phyloP scores from a whole-genome alignment of 257 asterid species.

The Przewalskia tangutica region DNA sequence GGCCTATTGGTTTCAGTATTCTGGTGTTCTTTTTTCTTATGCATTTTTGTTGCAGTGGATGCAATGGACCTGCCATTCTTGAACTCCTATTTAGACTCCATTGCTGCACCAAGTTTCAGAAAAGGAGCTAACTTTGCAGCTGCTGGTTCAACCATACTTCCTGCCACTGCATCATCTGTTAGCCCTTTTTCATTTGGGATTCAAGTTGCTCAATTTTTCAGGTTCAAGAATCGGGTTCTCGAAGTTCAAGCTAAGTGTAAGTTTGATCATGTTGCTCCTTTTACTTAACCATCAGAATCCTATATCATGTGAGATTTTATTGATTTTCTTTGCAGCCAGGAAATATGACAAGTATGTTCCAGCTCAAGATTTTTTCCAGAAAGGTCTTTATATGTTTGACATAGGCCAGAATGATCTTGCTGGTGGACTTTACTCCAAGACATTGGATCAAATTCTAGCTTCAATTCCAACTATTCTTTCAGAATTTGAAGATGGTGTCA shows the following conservation, averaged over 20 bases:
- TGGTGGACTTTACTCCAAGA: conserved; percentile 80
- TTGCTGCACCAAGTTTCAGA: conserved; percentile 59
- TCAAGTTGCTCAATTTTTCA: conserved; percentile 81
- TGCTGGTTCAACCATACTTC: conserved; percentile 63
- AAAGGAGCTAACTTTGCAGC: conserved; percentile 87
- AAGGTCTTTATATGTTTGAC: conserved; percentile 84
- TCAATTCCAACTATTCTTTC: conserved; percentile 57
- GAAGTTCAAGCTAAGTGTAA: conserved; percentile 55
- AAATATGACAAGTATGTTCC: conserved; percentile 61
- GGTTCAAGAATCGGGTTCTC: conserved; percentile 67
- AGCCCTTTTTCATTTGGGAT: conserved; percentile 71
- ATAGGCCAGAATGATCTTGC: conserved; percentile 98
- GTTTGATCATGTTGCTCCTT: not conserved
- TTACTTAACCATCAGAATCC: not conserved
- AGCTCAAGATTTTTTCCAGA: conserved; percentile 45
- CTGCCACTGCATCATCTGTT: conserved; percentile 48
- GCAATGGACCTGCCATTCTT: conserved; percentile 82
- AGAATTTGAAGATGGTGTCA: conserved; percentile 61
- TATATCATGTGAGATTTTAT: not conserved
- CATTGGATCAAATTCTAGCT: conserved; percentile 74
- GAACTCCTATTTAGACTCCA: conserved; percentile 71
- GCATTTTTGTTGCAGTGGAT: conserved; percentile 51
- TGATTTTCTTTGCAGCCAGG: conserved; percentile 37
- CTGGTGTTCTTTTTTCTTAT: not conserved
- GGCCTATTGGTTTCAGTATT: not conserved